phyloP scores from a whole-genome alignment of 2,329 filamentous ascomycete species.

The Aspergillus bombycis region DNA sequence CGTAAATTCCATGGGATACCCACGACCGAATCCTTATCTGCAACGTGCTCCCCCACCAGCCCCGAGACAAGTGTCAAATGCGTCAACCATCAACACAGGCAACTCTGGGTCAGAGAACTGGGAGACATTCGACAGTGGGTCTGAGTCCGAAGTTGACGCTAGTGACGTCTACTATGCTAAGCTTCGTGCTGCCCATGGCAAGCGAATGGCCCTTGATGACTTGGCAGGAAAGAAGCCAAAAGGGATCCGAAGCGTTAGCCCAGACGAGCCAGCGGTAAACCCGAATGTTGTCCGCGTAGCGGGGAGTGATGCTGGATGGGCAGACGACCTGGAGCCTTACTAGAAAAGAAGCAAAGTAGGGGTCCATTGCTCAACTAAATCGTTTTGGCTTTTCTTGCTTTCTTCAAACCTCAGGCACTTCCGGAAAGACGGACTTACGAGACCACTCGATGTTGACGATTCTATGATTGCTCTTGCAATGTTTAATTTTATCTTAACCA shows the following conservation, averaged over 20 bases:
- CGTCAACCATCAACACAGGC: slow-evolving; percentile 66
- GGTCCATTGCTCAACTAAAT: not conserved
- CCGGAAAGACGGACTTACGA: slow-evolving; percentile 23
- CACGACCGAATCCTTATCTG: slow-evolving; percentile 40
- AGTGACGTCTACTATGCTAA: slow-evolving; percentile 81
- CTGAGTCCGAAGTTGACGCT: slow-evolving; percentile 72
- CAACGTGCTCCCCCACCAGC: slow-evolving; percentile 40
- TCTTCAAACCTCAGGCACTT: slow-evolving; percentile 19
- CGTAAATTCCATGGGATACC: slow-evolving; percentile 35
- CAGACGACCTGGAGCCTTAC: slow-evolving; percentile 53
- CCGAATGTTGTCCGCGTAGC: slow-evolving; percentile 49
- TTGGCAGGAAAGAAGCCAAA: slow-evolving; percentile 47
- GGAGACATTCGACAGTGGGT: slow-evolving; percentile 92
- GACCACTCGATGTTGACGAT: slow-evolving; percentile 31
- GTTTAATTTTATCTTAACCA: slow-evolving; percentile 15
- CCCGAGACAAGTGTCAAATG: slow-evolving; percentile 71
- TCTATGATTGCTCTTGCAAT: slow-evolving; percentile 27
- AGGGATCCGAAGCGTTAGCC: slow-evolving; percentile 52
- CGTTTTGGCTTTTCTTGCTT: slow-evolving; percentile 13
- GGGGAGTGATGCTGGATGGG: slow-evolving; percentile 58
- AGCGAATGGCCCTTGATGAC: slow-evolving; percentile 58
- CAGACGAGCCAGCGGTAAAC: slow-evolving; percentile 43
- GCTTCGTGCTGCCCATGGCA: slow-evolving; percentile 68
- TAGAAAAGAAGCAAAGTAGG: slow-evolving; percentile 19
- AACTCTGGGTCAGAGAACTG: slow-evolving; percentile 91